A percentile compares a stretch with the other conserved stretches of the same genome.
Evolutionary conservation across 805 yeast genomes (phyloP).

Genomic region (Ogataea neopini): DNA sequence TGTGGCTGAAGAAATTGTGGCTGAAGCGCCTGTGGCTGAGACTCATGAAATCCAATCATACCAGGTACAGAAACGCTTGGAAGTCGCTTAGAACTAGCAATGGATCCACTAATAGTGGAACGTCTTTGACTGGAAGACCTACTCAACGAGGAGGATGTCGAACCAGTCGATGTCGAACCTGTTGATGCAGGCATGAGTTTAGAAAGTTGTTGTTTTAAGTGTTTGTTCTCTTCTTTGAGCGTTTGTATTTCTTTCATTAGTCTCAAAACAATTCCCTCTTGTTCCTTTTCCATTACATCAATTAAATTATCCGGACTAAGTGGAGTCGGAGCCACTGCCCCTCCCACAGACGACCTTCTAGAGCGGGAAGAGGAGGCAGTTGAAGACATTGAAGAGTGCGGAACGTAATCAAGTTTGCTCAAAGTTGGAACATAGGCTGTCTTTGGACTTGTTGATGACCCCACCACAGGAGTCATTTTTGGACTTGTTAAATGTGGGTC

Average conservation of each 20-base stretch:
- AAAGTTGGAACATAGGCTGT: constrained; percentile 12
- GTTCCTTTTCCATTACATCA: constrained; percentile 69
- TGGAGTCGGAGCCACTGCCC: constrained; percentile 7
- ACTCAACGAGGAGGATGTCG: constrained; percentile 24
- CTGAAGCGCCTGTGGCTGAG: constrained; percentile 11
- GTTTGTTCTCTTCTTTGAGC: constrained; percentile 54
- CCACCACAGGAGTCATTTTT: constrained; percentile 12
- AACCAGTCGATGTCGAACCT: constrained; percentile 20
- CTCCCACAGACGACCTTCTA: constrained; percentile 21
- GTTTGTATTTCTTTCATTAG: constrained; percentile 61
- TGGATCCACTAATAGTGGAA: constrained; percentile 25
- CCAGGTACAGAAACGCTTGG: constrained; percentile 18
- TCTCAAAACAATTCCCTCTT: constrained; percentile 70
- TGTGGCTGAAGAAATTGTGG: constrained; percentile 5
- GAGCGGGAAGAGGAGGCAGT: constrained; percentile 23
- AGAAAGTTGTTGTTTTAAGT: constrained; percentile 36
- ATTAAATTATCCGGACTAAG: constrained; percentile 49
- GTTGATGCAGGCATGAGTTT: constrained; percentile 19
- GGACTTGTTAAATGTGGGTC: constrained; percentile 21
- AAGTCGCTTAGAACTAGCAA: constrained; percentile 26
- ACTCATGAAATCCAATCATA: constrained; percentile 1
- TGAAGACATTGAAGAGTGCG: constrained; percentile 26
- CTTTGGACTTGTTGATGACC: constrained; percentile 15
- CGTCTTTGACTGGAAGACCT: constrained; percentile 29
- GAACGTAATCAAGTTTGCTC: constrained; percentile 17